Evolutionary conservation across 345 rosid genomes (phyloP), one percentile per base, ranked within the genome.

Genomic region (Dimocarpus longan): DNA sequence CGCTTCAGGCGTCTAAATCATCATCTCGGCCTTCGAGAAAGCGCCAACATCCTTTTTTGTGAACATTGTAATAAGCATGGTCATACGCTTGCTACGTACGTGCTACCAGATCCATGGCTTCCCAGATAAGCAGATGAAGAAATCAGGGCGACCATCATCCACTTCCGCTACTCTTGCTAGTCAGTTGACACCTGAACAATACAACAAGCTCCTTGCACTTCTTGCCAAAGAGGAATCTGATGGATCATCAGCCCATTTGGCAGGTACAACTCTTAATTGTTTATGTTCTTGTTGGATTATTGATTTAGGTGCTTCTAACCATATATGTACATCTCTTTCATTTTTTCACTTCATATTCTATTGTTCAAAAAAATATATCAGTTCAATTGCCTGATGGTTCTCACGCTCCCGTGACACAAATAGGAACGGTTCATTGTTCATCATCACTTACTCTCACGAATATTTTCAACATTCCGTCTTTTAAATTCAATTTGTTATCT

Each of bases 311-410:
- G 42, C 63, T 28, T 12, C 24, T 24, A 54, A 1, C 13, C 8
- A 71, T 52, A 71, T 54, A 52, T 70, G 39, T 21, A 46, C 40
- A 46, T 70, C 74, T 48, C 60, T 46, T 70, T 46, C 10, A 21
- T 22, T 15, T 22, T 72, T 72, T 72, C n/a, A 4, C 8, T 37
- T 57, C 8, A 57, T 57, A n/a, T 37, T 74, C 48, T 11, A 39
- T 28, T 19, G 7, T 60, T 59, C 52, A 57, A 9, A 60, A 74
- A 39, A 62, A n/a, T 40, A 28, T 54, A 28, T 54, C 3, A 15
- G 8, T 54, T 54, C 76, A 72, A 56, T 39, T 57, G 3, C 50
- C 32, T 59, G n/a, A 74, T 57, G 19, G 52, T 21, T 50, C 43
- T 50, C 64, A 71, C 0, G 42, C 42, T 1, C 64, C 43, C 13